A percentile compares a stretch with the other conserved stretches of the same genome.
Conservation (phyloP, 1,284 basidiomycete genomes). For the Ustilago trichophora region DNA sequence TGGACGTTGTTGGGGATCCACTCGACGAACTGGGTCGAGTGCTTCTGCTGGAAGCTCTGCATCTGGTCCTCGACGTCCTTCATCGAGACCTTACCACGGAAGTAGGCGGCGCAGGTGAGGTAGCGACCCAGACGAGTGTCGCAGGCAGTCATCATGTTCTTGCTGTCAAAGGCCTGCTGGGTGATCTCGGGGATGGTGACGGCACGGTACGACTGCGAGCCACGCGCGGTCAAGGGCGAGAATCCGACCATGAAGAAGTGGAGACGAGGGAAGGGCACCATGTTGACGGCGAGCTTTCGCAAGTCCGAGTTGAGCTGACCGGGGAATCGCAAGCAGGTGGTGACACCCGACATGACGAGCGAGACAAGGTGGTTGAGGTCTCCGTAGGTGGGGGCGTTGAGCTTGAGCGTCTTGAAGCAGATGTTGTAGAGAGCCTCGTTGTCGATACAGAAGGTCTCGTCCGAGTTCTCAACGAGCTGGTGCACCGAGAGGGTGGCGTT, state of each 20-base stretch:
- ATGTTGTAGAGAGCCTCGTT: constrained; percentile 96
- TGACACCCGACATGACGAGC: constrained; percentile 88
- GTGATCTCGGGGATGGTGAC: constrained; percentile 64
- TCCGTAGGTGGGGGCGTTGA: constrained; percentile 69
- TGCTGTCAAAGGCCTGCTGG: constrained; percentile 64
- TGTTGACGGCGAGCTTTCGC: constrained; percentile 90
- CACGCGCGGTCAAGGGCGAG: constrained; percentile 65
- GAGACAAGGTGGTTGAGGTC: constrained; percentile 74
- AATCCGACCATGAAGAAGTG: constrained; percentile 67
- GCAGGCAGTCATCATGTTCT: constrained; percentile 74
- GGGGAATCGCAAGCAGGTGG: constrained; percentile 89
- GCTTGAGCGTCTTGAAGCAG: constrained; percentile 78
- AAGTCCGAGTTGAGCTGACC: constrained; percentile 94
- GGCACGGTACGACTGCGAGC: constrained; percentile 71
- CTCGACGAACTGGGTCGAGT: constrained; percentile 64
- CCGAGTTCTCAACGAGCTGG: constrained; percentile 87
- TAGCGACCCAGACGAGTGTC: constrained; percentile 72
- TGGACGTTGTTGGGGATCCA: constrained; percentile 67
- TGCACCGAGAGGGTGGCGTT: constrained; percentile 89
- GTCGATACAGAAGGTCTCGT: constrained; percentile 88
- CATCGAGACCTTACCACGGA: constrained; percentile 61
- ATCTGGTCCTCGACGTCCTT: constrained; percentile 69
- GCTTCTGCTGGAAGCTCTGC: constrained; percentile 63
- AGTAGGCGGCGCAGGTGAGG: constrained; percentile 69
- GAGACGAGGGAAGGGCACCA: constrained; percentile 69